These are phyloP conservation scores for Talaromyces rugulosus DNA, from an alignment of 2,329 filamentous ascomycete species.

Conservation along the genomic window DNA sequence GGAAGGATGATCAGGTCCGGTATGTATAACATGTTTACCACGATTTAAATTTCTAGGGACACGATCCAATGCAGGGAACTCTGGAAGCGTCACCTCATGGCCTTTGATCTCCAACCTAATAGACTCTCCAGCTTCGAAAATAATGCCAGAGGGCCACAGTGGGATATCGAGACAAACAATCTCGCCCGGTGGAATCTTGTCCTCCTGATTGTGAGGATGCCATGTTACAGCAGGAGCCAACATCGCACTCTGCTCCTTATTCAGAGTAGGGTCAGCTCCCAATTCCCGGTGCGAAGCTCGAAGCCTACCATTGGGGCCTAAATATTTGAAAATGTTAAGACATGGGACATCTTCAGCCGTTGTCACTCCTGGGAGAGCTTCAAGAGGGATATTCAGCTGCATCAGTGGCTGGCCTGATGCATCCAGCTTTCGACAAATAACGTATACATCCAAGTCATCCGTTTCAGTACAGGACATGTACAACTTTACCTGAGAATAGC, in stretches of 20 bases:
- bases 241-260: neutral
- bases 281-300: neutral
- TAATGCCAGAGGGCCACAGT: neutral
- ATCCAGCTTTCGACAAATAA: neutral
- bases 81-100: neutral
- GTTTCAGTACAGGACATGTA: conserved; percentile 33
- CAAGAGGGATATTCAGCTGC: neutral
- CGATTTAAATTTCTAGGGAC: neutral
- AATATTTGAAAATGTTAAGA: neutral
- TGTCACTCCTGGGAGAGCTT: neutral
- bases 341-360: neutral
- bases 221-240: neutral
- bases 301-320: neutral
- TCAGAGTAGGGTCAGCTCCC: neutral
- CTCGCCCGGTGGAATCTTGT: neutral
- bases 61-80: neutral
- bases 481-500: conserved; percentile 41
- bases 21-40: neutral
- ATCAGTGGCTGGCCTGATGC: neutral
- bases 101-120: neutral
- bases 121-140: neutral
- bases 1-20: neutral
- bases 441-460: neutral
- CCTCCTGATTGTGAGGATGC: neutral
- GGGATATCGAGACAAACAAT: neutral